phyloP scores from a whole-genome alignment of 805 yeast species.

The Hanseniaspora lachancei region DNA sequence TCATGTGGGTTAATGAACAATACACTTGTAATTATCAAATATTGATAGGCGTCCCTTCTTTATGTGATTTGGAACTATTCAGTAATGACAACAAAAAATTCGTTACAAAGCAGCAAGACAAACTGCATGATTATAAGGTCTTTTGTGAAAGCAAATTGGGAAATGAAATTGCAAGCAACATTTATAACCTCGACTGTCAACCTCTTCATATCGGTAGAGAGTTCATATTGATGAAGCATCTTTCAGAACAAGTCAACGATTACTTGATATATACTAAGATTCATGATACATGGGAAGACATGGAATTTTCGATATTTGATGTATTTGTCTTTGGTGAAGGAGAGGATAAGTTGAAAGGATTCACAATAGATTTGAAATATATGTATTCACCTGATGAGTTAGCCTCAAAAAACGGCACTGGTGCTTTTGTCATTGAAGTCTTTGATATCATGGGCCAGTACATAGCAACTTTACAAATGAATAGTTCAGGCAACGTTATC shows the following conservation, averaged over 20 bases:
- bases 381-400: not conserved
- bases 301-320: not conserved
- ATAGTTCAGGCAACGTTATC: not conserved
- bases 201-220: not conserved
- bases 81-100: constrained; percentile 13
- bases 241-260: not conserved
- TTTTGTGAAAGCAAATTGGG: not conserved
- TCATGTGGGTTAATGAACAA: constrained; percentile 37
- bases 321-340: not conserved
- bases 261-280: not conserved
- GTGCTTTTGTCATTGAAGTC: constrained; percentile 24
- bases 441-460: constrained; percentile 21
- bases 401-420: not conserved
- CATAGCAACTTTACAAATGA: constrained; percentile 16
- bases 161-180: not conserved
- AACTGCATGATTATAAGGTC: not conserved
- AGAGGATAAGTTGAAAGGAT: too few species aligned
- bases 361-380: not conserved
- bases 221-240: constrained; percentile 4
- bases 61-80: constrained; percentile 33
- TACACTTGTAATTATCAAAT: constrained; percentile 47
- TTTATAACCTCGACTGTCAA: not conserved
- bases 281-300: not conserved
- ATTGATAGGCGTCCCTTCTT: constrained; percentile 36
- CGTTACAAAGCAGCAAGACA: not conserved